Evolutionary conservation across 2,329 filamentous ascomycete species (phyloP), one percentile per base, ranked within the genome.

Genomic region (Aureobasidium sp.): DNA sequence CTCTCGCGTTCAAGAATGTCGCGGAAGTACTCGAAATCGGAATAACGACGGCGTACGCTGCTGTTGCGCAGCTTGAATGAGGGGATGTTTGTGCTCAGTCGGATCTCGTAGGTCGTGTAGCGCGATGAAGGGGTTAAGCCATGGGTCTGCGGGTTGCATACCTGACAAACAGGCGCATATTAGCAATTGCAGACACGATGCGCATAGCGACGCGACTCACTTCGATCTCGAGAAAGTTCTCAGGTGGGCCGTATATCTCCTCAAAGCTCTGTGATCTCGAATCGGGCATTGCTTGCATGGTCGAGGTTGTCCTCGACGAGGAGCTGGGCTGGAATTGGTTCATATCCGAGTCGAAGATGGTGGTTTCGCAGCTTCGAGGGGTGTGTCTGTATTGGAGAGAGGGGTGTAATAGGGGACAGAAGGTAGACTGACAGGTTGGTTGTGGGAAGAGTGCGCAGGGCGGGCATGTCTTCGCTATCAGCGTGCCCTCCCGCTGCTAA

Each of bases 161-260:
- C 89, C 90, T 95, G 70, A 30, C 6, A 12, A 27, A 5, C 8
- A 14, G 14, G 22, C n/a, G 22, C 10, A 37, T 49, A 34, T 30
- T 30, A 29, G 22, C 25, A 22, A 7, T 16, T 11, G 27, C 24
- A 25, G 37, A 27, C 25, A 53, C 34, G n/a, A 19, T 39, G 45
- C 3, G 16, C 6, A 11, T 14, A 22, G 8, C 16, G 16, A 39
- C 35, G 42, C 21, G 29, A 67, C 73, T 55, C 70, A 93, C 90
- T 79, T 98, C 93, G 59, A 98, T 95, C 77, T 98, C 93, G 52
- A 98, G 81, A 68, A 97, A 96, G 77, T 98, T 98, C 78, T 98
- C 93, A 5, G 93, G 93, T 42, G 91, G 89, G 12, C 90, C 93
- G 71, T 98, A 98, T 70, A 97, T 95, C 79, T 98, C 93, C 74